Evolutionary conservation across 306 rosid genomes (phyloP).

Genomic region (Inga oerstediana): DNA sequence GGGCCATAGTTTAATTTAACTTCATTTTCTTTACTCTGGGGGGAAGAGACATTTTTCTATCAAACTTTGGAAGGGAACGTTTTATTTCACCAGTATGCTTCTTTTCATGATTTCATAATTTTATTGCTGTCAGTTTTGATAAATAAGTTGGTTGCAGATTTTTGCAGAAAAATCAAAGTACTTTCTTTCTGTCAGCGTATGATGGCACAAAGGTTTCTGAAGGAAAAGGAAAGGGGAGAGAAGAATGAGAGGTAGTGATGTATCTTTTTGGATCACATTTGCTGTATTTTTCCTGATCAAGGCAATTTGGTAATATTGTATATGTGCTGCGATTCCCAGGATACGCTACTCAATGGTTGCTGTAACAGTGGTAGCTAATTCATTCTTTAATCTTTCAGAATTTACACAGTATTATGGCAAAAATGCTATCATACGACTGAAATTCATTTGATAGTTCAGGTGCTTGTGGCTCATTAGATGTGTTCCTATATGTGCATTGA

Average conservation of each 20-base stretch:
- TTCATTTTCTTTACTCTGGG: background rate
- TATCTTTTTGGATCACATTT: slow-evolving; percentile 24
- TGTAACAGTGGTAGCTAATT: slow-evolving; percentile 53
- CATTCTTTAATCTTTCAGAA: slow-evolving; percentile 51
- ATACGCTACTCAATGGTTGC: slow-evolving; percentile 46
- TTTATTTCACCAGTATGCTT: slow-evolving; percentile 7
- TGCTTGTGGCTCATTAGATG: slow-evolving; percentile 12
- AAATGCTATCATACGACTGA: background rate
- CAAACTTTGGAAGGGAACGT: background rate
- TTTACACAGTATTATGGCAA: background rate
- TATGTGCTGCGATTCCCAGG: slow-evolving; percentile 34
- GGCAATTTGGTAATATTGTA: slow-evolving; percentile 2
- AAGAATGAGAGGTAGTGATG: slow-evolving; percentile 55
- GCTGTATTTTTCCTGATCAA: slow-evolving; percentile 39
- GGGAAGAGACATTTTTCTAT: background rate
- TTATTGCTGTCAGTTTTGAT: slow-evolving; percentile 31
- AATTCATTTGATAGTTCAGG: slow-evolving; percentile 20
- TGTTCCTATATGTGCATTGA: slow-evolving; percentile 16
- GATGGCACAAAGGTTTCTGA: slow-evolving; percentile 68
- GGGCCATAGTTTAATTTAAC: background rate
- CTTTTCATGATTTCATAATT: background rate
- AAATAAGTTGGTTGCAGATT: slow-evolving; percentile 55
- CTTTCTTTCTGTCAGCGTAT: slow-evolving; percentile 82
- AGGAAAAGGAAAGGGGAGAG: slow-evolving; percentile 84
- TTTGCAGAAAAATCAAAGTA: slow-evolving; percentile 86